Conservation (phyloP, 495 filamentous ascomycete genomes). For the Podospora pseudopauciseta region DNA sequence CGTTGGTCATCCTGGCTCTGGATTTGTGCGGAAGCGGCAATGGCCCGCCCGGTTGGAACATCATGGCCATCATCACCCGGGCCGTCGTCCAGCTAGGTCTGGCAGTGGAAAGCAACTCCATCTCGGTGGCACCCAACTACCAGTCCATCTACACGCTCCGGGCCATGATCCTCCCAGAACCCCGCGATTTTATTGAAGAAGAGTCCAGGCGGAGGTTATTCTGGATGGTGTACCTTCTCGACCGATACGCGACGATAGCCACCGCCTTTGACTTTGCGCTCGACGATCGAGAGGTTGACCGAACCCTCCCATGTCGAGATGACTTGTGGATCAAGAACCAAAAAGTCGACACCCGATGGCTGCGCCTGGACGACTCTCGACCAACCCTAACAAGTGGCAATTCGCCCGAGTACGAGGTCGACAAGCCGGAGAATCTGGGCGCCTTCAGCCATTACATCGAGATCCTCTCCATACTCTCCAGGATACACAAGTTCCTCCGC, state of each 20-base stretch:
- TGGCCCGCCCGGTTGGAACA: conserved; percentile 83
- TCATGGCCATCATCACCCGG: conserved; percentile 79
- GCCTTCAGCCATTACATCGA: conserved; percentile 84
- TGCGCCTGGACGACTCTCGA: conserved; percentile 51
- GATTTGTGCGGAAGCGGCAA: conserved; percentile 77
- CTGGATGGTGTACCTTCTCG: conserved; percentile 89
- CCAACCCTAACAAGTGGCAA: conserved; percentile 9
- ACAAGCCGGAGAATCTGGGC: conserved; percentile 75
- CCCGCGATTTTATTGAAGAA: conserved; percentile 82
- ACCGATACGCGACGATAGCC: conserved; percentile 81
- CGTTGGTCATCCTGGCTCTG: conserved; percentile 75
- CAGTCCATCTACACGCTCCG: conserved; percentile 80
- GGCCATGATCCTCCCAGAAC: conserved; percentile 74
- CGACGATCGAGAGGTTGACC: conserved; percentile 82
- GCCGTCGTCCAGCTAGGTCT: conserved; percentile 82
- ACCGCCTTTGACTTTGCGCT: conserved; percentile 88
- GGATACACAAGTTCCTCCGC: conserved; percentile 81
- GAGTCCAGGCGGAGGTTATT: conserved; percentile 78
- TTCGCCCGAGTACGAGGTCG: conserved; percentile 57
- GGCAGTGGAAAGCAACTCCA: conserved; percentile 72
- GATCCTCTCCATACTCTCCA: conserved; percentile 77
- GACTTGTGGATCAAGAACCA: conserved; percentile 81
- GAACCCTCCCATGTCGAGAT: conserved; percentile 79
- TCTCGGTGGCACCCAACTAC: conserved; percentile 67
- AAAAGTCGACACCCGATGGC: conserved; percentile 79